These are phyloP conservation scores for Paspalum notatum DNA, from an alignment of 176 grass and related monocot species.

Conservation along the genomic window DNA sequence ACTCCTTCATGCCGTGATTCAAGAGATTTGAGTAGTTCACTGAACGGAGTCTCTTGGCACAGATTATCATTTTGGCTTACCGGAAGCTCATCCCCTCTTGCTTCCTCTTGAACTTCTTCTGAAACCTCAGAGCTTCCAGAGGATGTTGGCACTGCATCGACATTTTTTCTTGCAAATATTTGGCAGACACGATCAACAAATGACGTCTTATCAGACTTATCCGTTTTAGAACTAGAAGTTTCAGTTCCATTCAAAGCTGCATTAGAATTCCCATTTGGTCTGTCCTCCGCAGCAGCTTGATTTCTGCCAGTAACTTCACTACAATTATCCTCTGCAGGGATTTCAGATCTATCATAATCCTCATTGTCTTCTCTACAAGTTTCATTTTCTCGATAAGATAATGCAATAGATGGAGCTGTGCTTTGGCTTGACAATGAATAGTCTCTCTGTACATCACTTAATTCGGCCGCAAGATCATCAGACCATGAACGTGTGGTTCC, in stretches of 20 bases:
- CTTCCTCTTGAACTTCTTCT: constrained; percentile 49
- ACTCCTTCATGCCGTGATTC: constrained; percentile 50
- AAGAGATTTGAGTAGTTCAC: constrained; percentile 64
- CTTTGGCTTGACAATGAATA: constrained; percentile 49
- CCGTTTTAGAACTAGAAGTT: constrained; percentile 37
- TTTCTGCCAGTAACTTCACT: constrained; percentile 15
- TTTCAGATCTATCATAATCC: constrained; percentile 33
- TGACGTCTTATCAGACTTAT: constrained; percentile 44
- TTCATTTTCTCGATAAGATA: constrained; percentile 48
- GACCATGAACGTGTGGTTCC: constrained; percentile 48
- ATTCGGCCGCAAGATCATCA: constrained; percentile 35
- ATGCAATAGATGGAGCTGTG: constrained; percentile 34
- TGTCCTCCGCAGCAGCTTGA: constrained; percentile 38
- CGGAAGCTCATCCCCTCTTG: constrained; percentile 26
- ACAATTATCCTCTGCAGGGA: constrained; percentile 32
- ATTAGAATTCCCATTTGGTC: constrained; percentile 14
- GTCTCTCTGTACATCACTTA: constrained; percentile 43
- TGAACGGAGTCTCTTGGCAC: constrained; percentile 49
- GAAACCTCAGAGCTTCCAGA: constrained; percentile 12
- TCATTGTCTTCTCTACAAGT: constrained; percentile 41
- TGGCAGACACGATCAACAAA: constrained; percentile 63
- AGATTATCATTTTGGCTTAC: constrained; percentile 34
- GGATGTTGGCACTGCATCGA: constrained; percentile 26
- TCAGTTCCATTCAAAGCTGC: constrained; percentile 24
- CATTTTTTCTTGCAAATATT: constrained; percentile 60